Conservation (phyloP, 192 early-diverging fungal genomes). For the Allomyces arbusculus region DNA sequence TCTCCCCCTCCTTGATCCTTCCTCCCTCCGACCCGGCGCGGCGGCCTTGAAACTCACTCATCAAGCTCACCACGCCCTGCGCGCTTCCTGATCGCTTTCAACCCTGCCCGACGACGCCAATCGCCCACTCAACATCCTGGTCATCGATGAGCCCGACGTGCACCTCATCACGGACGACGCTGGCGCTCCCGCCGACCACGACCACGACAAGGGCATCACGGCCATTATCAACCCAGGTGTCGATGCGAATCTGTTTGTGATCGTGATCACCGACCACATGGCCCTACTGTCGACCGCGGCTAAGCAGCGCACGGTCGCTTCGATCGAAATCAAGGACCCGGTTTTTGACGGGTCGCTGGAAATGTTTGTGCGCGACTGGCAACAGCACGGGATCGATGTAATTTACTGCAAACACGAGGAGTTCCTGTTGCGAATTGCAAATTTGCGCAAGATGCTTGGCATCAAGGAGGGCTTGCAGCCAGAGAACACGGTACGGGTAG, state of each 20-base stretch:
- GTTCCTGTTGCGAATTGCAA: conserved; percentile 14
- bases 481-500: conserved; percentile 2
- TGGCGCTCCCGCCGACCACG: not conserved
- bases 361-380: conserved; percentile 7
- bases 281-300: conserved; percentile 6
- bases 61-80: no score
- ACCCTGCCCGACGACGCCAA: no score
- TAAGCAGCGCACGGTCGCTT: not conserved
- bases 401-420: conserved; percentile 26
- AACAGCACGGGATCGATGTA: conserved; percentile 13
- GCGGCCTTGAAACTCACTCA: no score
- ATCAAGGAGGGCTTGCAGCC: not conserved
- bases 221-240: conserved; percentile 2
- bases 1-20: no score
- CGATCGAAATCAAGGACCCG: conserved; percentile 8
- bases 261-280: conserved; percentile 8
- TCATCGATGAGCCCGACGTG: conserved; percentile 10
- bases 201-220: conserved; percentile 3
- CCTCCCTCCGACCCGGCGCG: no score
- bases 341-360: conserved; percentile 12
- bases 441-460: conserved; percentile 11
- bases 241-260: conserved; percentile 8
- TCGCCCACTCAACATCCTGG: conserved; percentile 3
- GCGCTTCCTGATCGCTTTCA: no score
- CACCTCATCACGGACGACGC: conserved; percentile 1